Conservation (phyloP, 2,329 filamentous ascomycete species). For the Falciphora oryzae region DNA sequence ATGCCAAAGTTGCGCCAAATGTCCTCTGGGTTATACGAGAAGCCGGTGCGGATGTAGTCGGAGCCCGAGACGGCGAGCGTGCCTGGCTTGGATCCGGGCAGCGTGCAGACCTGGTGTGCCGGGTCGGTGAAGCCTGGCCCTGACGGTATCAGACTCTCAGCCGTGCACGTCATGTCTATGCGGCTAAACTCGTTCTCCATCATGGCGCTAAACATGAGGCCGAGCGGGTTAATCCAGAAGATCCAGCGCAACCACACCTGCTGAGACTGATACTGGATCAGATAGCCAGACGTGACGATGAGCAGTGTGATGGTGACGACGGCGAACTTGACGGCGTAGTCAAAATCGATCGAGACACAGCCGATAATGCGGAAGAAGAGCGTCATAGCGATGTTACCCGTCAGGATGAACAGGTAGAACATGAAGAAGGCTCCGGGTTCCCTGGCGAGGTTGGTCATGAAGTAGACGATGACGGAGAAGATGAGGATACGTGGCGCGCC, state of each 20-base stretch:
- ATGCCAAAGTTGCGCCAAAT: slow-evolving; percentile 85
- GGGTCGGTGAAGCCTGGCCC: slow-evolving; percentile 67
- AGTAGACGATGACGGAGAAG: slow-evolving; percentile 73
- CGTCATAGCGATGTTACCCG: slow-evolving; percentile 66
- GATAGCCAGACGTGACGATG: slow-evolving; percentile 73
- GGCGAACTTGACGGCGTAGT: slow-evolving; percentile 79
- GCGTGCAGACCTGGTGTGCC: slow-evolving; percentile 73
- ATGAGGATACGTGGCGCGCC: slow-evolving; percentile 63
- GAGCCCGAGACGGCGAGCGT: slow-evolving; percentile 57
- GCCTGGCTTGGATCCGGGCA: slow-evolving; percentile 65
- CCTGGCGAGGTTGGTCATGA: slow-evolving; percentile 65
- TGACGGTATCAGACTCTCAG: slow-evolving; percentile 62
- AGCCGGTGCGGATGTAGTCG: slow-evolving; percentile 63
- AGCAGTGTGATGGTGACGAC: slow-evolving; percentile 77
- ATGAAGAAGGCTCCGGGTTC: slow-evolving; percentile 73
- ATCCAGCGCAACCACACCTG: slow-evolving; percentile 78
- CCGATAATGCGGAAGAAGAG: slow-evolving; percentile 72
- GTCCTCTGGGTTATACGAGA: slow-evolving; percentile 59
- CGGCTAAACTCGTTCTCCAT: slow-evolving; percentile 84
- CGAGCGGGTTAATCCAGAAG: slow-evolving; percentile 77
- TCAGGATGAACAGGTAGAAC: slow-evolving; percentile 65
- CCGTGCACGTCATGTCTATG: slow-evolving; percentile 62
- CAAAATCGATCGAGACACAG: slow-evolving; percentile 72
- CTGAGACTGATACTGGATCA: slow-evolving; percentile 72
- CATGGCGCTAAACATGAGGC: slow-evolving; percentile 67